phyloP scores from a whole-genome alignment of 2,329 filamentous ascomycete species.

The Dactylellina leptospora region DNA sequence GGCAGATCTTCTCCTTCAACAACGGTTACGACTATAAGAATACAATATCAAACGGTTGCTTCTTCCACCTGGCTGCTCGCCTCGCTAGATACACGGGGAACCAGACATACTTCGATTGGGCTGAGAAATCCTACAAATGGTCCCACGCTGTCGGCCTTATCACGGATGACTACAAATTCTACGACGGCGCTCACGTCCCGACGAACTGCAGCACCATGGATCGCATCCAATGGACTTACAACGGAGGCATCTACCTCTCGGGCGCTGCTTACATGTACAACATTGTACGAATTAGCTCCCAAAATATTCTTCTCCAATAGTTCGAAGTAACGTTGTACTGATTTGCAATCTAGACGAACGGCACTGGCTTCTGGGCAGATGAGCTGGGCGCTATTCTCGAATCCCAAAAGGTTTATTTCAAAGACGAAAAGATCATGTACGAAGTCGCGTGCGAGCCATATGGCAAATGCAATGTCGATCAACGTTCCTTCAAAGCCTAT shows the following conservation, averaged over 20 bases:
- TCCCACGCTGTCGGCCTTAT: slow-evolving; percentile 67
- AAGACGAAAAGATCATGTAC: slow-evolving; percentile 66
- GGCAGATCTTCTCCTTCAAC: slow-evolving; percentile 86
- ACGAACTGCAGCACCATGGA: slow-evolving; percentile 71
- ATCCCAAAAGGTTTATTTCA: slow-evolving; percentile 35
- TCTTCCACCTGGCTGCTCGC: slow-evolving; percentile 66
- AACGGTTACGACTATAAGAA: slow-evolving; percentile 71
- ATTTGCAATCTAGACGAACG: slow-evolving; percentile 62
- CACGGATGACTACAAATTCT: slow-evolving; percentile 70
- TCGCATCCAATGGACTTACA: slow-evolving; percentile 73
- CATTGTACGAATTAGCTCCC: slow-evolving; percentile 60
- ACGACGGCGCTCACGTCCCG: slow-evolving; percentile 69
- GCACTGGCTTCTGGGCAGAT: slow-evolving; percentile 57
- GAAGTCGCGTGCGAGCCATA: slow-evolving; percentile 73
- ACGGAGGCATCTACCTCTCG: slow-evolving; percentile 70
- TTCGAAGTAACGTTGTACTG: too few relatives aligned
- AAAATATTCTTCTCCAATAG: too few relatives aligned
- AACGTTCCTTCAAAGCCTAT: slow-evolving; percentile 77
- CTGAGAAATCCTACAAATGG: slow-evolving; percentile 72
- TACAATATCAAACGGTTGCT: slow-evolving; percentile 68
- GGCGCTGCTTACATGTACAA: slow-evolving; percentile 77
- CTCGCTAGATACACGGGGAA: slow-evolving; percentile 66
- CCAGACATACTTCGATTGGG: slow-evolving; percentile 71
- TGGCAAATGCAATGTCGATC: slow-evolving; percentile 73
- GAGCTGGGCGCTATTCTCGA: slow-evolving; percentile 44